Evolutionary conservation across 768 basidiomycete genomes (phyloP).

Genomic region (Agrocybe praecox): DNA sequence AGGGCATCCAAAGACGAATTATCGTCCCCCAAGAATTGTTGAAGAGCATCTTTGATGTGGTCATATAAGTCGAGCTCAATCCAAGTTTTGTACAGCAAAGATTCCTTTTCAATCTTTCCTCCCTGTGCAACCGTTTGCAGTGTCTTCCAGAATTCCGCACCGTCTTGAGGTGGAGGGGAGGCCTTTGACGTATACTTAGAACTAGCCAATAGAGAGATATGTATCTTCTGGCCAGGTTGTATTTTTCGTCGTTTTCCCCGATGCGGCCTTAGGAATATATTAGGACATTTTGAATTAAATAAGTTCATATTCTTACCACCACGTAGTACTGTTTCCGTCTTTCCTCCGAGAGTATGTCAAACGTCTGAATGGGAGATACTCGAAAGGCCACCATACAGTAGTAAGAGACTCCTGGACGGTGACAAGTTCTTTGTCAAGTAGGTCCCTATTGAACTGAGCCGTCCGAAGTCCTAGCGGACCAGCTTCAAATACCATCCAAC

Average conservation of each 20-base stretch:
- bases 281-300: no score
- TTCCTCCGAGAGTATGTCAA: neutral
- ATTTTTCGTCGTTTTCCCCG: conserved; percentile 10
- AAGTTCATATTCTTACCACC: no score
- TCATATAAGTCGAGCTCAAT: neutral
- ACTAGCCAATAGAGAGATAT: conserved; percentile 2
- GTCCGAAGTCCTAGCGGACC: neutral
- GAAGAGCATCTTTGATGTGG: neutral
- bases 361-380: conserved; percentile 7
- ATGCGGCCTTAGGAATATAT: conserved; percentile 10
- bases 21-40: neutral
- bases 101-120: neutral
- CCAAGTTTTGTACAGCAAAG: neutral
- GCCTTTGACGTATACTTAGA: conserved; percentile 11
- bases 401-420: neutral
- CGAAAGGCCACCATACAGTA: conserved; percentile 16
- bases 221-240: conserved; percentile 14
- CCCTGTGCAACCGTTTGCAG: neutral
- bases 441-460: neutral
- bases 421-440: neutral
- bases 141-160: neutral
- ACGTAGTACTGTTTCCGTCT: neutral
- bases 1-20: neutral
- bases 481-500: conserved; percentile 9
- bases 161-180: neutral